A percentile compares a stretch with the other conserved stretches of the same genome.
Conservation (phyloP, 768 basidiomycete genomes). For the Tricholoma flavovirens region DNA sequence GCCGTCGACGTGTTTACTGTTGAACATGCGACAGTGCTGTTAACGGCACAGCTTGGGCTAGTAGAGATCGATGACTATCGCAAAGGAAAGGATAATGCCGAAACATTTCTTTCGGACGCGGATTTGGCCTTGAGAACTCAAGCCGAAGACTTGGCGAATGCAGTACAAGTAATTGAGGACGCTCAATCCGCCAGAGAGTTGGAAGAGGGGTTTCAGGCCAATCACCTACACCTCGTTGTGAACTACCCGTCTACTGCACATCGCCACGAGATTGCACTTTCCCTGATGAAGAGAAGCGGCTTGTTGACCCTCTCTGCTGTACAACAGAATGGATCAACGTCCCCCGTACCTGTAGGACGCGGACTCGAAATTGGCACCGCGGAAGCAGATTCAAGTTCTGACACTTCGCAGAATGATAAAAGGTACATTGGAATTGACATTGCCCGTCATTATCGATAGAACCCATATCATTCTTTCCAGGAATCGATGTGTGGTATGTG, state of each 20-base stretch:
- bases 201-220: slow-evolving; percentile 32
- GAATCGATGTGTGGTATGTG: background rate
- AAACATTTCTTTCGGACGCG: slow-evolving; percentile 32
- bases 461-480: background rate
- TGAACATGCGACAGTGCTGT: slow-evolving; percentile 1
- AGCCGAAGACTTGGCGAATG: slow-evolving; percentile 26
- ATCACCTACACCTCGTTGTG: slow-evolving; percentile 12
- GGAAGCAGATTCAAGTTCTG: background rate
- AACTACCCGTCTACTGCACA: background rate
- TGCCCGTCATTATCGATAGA: background rate
- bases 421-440: background rate
- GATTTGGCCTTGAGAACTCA: slow-evolving; percentile 41
- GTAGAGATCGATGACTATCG: slow-evolving; percentile 1
- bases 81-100: slow-evolving; percentile 35
- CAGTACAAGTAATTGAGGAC: slow-evolving; percentile 30
- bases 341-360: background rate
- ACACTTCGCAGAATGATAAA: background rate
- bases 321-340: background rate
- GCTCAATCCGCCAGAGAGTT: slow-evolving; percentile 36
- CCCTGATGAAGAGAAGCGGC: background rate
- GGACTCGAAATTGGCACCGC: background rate
- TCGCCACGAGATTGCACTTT: background rate
- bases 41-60: background rate
- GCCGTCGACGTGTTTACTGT: background rate
- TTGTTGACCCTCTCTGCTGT: background rate